Base-by-base conservation (phyloP, 2,329 filamentous ascomycete genomes). In the Scytalidium sp. region DNA sequence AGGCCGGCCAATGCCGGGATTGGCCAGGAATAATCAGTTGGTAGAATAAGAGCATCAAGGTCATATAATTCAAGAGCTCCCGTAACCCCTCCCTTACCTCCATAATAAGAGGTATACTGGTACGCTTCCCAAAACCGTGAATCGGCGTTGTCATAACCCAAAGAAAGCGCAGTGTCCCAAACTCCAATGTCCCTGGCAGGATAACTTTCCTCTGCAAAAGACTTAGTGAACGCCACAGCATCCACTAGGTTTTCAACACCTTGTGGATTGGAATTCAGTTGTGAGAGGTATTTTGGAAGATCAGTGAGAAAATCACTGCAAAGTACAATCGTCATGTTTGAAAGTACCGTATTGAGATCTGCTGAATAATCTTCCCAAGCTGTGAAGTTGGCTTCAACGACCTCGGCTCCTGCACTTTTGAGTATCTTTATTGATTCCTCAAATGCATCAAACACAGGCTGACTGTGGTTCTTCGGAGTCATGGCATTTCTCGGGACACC, bases 401-500 rank as follows among this genome's bases (percentile, higher is more conserved):
- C 72, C 1, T 63, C 76, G 1, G 83, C 83, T 0, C 84, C 84
- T 0, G 80, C 80, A 1, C 67, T 66, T 9, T 72, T 65, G 29
- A 88, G 69, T 2, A 79, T 58, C 0, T 68, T 57, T 3, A 88
- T 65, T 0, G 81, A 78, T 2, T 64, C 59, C 21, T 85, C 67
- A 60, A 88, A 88, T 0, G 78, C 76, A 1, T 70, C 66, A 5
- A 81, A 54, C n/a, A 77, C 63, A 2, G 74, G 67, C 3, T 65
- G 61, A 13, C 70, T 68, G 2, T 63, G 60, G 27, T 62, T 55
- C 19, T 59, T 64, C 3, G 66, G 56, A 3, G 70, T 68, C 27
- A 88, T 70, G 2, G 79, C 70, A 55, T 86, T 85, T 17, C 78
- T 72, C 0, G 84, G 80, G 3, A 89, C 74, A 3, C 85, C 86